A percentile compares a stretch with the other conserved stretches of the same genome.
phyloP scores from a whole-genome alignment of 768 basidiomycete species.

The Hirschioporus abietinus region DNA sequence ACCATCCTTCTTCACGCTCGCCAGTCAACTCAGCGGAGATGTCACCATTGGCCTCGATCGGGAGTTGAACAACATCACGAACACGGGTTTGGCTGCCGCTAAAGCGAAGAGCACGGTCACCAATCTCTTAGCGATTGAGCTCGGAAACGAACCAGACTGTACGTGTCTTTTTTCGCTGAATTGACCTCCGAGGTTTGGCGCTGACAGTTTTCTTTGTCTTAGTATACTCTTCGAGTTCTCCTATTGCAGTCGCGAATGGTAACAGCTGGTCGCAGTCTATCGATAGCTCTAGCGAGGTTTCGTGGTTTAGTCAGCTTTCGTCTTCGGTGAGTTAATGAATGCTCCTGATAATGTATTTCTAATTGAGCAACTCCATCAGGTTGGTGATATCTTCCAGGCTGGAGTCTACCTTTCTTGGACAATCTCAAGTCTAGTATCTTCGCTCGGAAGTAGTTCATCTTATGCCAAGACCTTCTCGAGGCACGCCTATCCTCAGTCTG shows the following conservation, averaged over 20 bases:
- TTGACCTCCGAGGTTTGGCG: not conserved
- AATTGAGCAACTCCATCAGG: slow-evolving; percentile 15
- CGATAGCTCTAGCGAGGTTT: slow-evolving; percentile 22
- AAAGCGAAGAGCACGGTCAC: slow-evolving; percentile 26
- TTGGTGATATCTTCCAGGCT: slow-evolving; percentile 32
- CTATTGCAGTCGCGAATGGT: slow-evolving; percentile 25
- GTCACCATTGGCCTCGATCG: slow-evolving; percentile 34
- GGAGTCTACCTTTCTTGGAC: slow-evolving; percentile 32
- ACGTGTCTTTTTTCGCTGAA: slow-evolving; percentile 10
- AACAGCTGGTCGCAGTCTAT: slow-evolving; percentile 27
- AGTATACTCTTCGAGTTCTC: slow-evolving; percentile 29
- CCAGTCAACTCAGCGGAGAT: slow-evolving; percentile 25
- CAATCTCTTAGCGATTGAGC: slow-evolving; percentile 31
- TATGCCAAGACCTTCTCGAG: slow-evolving; percentile 28
- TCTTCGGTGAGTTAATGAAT: not conserved
- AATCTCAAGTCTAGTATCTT: slow-evolving; percentile 25
- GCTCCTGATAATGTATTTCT: not conserved
- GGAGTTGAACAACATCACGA: slow-evolving; percentile 30
- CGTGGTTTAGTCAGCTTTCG: not conserved
- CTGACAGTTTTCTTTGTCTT: not conserved
- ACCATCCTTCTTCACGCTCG: slow-evolving; percentile 27
- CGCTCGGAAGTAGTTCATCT: slow-evolving; percentile 22
- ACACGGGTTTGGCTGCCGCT: slow-evolving; percentile 27
- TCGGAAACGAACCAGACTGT: slow-evolving; percentile 36
- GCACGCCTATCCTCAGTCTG: slow-evolving; percentile 34